Conservation (phyloP, 805 yeast species). For the Lachancea sp. region DNA sequence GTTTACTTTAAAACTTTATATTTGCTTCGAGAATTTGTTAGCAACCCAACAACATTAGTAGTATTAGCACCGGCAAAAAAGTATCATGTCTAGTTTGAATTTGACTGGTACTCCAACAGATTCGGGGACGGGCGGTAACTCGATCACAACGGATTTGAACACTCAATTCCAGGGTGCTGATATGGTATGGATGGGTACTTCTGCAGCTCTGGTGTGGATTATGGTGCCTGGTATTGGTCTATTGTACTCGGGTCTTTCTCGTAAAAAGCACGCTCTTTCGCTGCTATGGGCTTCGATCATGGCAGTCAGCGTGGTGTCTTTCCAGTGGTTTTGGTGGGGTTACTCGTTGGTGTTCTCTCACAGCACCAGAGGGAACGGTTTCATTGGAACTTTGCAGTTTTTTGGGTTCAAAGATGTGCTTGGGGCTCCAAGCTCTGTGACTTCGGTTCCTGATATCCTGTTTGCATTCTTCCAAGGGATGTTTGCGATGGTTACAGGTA, state of each 20-base stretch:
- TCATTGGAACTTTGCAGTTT: conserved; percentile 76
- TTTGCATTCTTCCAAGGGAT: conserved; percentile 91
- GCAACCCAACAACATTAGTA: neutral
- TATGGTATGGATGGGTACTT: conserved; percentile 77
- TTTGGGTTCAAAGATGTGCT: conserved; percentile 76
- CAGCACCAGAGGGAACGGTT: conserved; percentile 49
- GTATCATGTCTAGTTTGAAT: conserved; percentile 27
- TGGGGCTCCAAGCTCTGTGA: conserved; percentile 67
- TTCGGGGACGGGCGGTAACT: conserved; percentile 74
- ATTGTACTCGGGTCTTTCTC: conserved; percentile 84
- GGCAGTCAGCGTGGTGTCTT: conserved; percentile 73
- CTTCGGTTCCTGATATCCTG: conserved; percentile 79
- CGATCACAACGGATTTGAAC: conserved; percentile 66
- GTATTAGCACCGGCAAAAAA: neutral
- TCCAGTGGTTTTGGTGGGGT: conserved; percentile 99
- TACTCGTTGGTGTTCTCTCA: conserved; percentile 83
- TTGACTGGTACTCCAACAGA: conserved; percentile 44
- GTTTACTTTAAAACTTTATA: too few species aligned
- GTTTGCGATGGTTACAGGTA: conserved; percentile 93
- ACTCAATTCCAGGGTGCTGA: conserved; percentile 64
- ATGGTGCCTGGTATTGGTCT: conserved; percentile 96
- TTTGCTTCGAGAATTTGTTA: too few species aligned
- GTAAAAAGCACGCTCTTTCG: conserved; percentile 94
- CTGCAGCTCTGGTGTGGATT: conserved; percentile 83
- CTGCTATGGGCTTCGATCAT: conserved; percentile 90